Conservation (phyloP, 1,284 basidiomycete genomes). For the Cutaneotrichosporon dermatis region DNA sequence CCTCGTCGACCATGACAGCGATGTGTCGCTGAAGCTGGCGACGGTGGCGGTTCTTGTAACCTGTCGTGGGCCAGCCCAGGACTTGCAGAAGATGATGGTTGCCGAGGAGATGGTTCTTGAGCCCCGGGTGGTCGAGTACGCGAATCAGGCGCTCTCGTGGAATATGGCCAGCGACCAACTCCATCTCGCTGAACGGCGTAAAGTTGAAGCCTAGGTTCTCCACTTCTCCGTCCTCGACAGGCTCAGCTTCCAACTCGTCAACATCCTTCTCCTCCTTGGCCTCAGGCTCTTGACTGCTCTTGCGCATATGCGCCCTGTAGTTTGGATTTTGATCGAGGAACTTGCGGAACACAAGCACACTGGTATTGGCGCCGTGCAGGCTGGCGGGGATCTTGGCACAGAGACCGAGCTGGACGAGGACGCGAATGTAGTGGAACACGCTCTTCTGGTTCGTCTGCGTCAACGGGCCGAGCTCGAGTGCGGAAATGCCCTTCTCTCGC, state of each 20-base stretch:
- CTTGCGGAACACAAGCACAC: slow-evolving; percentile 35
- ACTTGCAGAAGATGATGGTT: slow-evolving; percentile 28
- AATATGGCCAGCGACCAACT: slow-evolving; percentile 36
- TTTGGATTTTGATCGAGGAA: slow-evolving; percentile 37
- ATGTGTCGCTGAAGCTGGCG: slow-evolving; percentile 32
- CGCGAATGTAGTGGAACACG: slow-evolving; percentile 41
- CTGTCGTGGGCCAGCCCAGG: slow-evolving; percentile 16
- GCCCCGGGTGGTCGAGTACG: slow-evolving; percentile 36
- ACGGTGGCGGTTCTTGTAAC: slow-evolving; percentile 21
- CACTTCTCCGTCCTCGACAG: slow-evolving; percentile 18
- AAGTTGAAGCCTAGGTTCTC: slow-evolving; percentile 31
- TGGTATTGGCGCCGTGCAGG: slow-evolving; percentile 34
- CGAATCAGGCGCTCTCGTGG: slow-evolving; percentile 35
- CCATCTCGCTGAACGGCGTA: slow-evolving; percentile 27
- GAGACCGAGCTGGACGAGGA: slow-evolving; percentile 31
- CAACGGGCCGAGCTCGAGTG: slow-evolving; percentile 36
- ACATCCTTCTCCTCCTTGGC: background rate
- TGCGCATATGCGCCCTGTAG: slow-evolving; percentile 22
- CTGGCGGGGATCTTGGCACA: slow-evolving; percentile 38
- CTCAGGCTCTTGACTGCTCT: background rate
- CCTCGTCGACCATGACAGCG: slow-evolving; percentile 26
- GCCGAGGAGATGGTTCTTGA: slow-evolving; percentile 40
- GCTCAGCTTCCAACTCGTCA: slow-evolving; percentile 3
- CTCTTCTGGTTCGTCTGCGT: slow-evolving; percentile 39
- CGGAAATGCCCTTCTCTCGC: slow-evolving; percentile 16